A percentile compares a stretch with the other conserved stretches of the same genome.
Evolutionary conservation across 2,329 filamentous ascomycete species (phyloP).

Genomic region (Aspergillus latus): DNA sequence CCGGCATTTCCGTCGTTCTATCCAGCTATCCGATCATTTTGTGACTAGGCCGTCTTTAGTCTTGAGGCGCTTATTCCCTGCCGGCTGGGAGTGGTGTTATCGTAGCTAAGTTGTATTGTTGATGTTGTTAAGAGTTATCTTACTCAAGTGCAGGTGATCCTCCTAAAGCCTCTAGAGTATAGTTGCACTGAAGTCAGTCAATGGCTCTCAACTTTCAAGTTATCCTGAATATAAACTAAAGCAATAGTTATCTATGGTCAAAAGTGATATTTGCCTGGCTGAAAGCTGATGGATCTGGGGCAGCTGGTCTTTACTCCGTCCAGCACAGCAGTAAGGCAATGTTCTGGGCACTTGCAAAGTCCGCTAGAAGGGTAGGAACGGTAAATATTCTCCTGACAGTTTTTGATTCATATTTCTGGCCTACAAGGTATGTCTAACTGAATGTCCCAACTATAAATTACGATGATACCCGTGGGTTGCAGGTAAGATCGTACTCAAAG

Average conservation of each 20-base stretch:
- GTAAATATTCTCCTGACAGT: not conserved
- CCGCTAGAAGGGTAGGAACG: not conserved
- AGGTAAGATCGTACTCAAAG: constrained; percentile 53
- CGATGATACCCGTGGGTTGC: constrained; percentile 39
- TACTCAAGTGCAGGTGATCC: too few species aligned
- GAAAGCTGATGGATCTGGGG: too few species aligned
- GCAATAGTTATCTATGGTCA: not conserved
- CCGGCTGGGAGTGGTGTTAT: too few species aligned
- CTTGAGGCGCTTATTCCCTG: not conserved
- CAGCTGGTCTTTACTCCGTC: not conserved
- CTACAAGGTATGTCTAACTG: not conserved
- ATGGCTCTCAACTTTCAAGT: too few species aligned
- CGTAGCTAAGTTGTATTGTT: too few species aligned
- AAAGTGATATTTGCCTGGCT: not conserved
- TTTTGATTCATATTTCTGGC: not conserved
- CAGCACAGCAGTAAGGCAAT: not conserved
- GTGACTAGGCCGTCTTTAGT: not conserved
- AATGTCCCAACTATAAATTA: constrained; percentile 50
- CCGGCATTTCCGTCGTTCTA: constrained; percentile 8
- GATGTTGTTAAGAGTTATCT: too few species aligned
- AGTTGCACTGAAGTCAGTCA: too few species aligned
- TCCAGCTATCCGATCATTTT: not conserved
- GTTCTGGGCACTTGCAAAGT: not conserved
- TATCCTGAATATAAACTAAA: too few species aligned
- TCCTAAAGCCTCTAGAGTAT: too few species aligned